phyloP scores from a whole-genome alignment of 805 yeast species.

The Komagataella pseudopastoris region DNA sequence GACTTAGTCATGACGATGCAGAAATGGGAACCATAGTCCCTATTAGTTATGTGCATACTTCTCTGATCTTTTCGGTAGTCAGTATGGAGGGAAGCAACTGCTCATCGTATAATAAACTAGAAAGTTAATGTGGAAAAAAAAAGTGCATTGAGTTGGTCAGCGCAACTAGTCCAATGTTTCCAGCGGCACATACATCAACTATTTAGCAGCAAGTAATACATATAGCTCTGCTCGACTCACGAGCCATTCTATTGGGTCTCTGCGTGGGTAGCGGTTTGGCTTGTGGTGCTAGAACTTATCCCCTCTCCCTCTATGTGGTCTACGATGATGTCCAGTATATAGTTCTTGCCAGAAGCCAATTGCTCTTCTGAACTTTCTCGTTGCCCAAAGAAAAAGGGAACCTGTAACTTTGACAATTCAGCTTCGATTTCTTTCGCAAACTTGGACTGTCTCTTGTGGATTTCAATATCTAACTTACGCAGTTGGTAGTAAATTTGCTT shows the following conservation, averaged over 20 bases:
- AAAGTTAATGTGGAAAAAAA: no score
- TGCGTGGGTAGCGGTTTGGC: not conserved
- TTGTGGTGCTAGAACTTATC: not conserved
- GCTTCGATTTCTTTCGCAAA: not conserved
- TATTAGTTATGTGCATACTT: not conserved
- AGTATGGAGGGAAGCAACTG: not conserved
- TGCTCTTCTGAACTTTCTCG: not conserved
- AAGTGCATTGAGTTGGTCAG: not conserved
- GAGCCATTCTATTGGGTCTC: not conserved
- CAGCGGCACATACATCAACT: constrained; percentile 3
- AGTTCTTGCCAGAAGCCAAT: not conserved
- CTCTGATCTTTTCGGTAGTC: not conserved
- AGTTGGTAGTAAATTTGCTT: not conserved
- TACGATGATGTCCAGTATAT: not conserved
- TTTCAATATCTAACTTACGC: not conserved
- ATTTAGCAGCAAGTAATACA: no score
- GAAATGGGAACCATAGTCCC: not conserved
- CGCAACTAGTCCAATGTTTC: constrained; percentile 1
- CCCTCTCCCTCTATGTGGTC: not conserved
- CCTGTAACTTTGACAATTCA: not conserved
- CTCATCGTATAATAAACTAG: not conserved
- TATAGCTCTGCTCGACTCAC: not conserved
- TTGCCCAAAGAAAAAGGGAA: not conserved
- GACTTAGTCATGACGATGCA: not conserved
- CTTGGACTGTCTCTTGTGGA: not conserved